These are phyloP conservation scores for Metarhizium brunneum DNA, from an alignment of 2,329 filamentous ascomycete genomes.

Conservation along the genomic window DNA sequence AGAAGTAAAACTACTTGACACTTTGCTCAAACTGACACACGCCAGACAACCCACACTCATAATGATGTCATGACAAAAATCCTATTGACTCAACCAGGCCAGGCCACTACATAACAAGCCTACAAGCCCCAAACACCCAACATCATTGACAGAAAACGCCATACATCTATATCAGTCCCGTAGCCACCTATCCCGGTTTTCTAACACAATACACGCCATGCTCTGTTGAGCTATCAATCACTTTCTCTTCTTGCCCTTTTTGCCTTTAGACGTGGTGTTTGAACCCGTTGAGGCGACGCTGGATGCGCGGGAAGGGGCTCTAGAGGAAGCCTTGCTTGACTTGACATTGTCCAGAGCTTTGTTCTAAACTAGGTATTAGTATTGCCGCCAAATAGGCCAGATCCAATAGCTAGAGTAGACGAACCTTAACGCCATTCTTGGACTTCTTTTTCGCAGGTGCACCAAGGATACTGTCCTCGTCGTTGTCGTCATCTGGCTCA, in stretches of 20 bases:
- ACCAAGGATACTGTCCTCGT: constrained; percentile 71
- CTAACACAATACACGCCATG: neutral
- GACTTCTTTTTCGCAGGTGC: constrained; percentile 83
- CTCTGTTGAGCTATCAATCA: constrained; percentile 4
- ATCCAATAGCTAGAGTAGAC: neutral
- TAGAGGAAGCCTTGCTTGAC: constrained; percentile 65
- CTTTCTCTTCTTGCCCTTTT: constrained; percentile 26
- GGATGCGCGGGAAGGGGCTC: constrained; percentile 72
- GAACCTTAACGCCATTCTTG: constrained; percentile 80
- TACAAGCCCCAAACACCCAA: neutral
- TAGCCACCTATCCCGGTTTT: neutral
- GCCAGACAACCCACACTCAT: neutral
- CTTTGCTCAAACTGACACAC: neutral
- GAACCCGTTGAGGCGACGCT: constrained; percentile 75
- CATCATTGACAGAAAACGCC: constrained; percentile 8
- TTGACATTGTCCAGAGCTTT: constrained; percentile 89
- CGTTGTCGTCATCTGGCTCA: constrained; percentile 70
- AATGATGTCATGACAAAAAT: neutral
- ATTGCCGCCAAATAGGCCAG: constrained; percentile 1
- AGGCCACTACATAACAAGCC: neutral
- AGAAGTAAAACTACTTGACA: no score
- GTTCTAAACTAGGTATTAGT: constrained; percentile 49
- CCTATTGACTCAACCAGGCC: neutral
- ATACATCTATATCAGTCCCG: neutral
- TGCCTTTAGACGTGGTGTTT: constrained; percentile 35